phyloP scores from a whole-genome alignment of 2,329 filamentous ascomycete genomes.

The Hypoxylon sp. region DNA sequence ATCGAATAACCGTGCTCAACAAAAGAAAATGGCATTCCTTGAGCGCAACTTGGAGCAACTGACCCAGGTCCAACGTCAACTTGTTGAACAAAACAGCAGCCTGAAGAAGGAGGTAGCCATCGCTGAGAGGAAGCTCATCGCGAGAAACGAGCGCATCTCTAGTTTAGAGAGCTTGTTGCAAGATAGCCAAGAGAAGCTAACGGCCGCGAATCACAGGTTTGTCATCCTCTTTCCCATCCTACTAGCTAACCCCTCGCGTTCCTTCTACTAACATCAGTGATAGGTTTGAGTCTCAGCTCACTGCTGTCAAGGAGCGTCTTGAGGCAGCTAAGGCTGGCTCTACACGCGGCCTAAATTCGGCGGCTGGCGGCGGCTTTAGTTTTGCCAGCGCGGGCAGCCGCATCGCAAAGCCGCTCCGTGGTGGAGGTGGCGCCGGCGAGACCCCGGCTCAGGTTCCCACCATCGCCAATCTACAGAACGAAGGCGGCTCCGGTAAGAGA shows the following conservation, averaged over 20 bases:
- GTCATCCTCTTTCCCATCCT: conserved; percentile 52
- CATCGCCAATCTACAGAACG: conserved; percentile 70
- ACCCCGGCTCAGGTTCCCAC: conserved; percentile 64
- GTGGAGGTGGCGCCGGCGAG: conserved; percentile 66
- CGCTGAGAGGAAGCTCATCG: conserved; percentile 95
- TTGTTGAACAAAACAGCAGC: conserved; percentile 96
- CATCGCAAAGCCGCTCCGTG: conserved; percentile 77
- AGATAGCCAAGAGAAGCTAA: conserved; percentile 98
- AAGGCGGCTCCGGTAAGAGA: conserved; percentile 70
- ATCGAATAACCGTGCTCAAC: conserved; percentile 97
- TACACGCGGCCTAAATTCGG: conserved; percentile 82
- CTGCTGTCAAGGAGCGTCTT: conserved; percentile 96
- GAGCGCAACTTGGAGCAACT: conserved; percentile 98
- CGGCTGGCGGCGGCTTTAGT: conserved; percentile 76
- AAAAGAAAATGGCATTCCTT: conserved; percentile 99
- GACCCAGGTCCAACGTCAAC: conserved; percentile 95
- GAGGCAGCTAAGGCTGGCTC: conserved; percentile 94
- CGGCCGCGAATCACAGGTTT: conserved; percentile 96
- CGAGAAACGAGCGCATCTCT: conserved; percentile 95
- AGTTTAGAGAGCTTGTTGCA: conserved; percentile 92
- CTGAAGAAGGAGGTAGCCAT: conserved; percentile 99
- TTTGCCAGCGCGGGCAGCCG: conserved; percentile 74
- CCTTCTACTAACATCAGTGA: conserved; percentile 48
- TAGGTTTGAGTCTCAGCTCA: conserved; percentile 97
- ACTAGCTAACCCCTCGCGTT: background rate